A percentile compares a stretch with the other conserved stretches of the same genome.
Conservation (phyloP, 2,329 filamentous ascomycete species). For the Penicillium palitans region DNA sequence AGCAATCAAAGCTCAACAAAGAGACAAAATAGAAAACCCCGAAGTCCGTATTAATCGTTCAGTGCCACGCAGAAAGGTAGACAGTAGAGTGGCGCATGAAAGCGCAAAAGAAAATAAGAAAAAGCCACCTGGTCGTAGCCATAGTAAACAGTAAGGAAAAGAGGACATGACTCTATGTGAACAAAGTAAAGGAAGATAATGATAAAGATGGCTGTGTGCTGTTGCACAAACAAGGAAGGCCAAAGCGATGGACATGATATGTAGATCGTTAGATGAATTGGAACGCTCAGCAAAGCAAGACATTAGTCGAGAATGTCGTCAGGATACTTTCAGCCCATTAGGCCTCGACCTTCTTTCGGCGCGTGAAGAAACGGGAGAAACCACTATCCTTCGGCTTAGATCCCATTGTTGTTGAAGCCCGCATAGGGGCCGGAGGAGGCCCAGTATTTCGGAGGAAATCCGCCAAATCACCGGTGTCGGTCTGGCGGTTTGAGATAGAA, state of each 20-base stretch:
- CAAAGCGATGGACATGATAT: conserved; percentile 27
- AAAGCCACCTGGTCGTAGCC: conserved; percentile 21
- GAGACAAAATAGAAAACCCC: conserved; percentile 13
- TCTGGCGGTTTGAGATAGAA: conserved; percentile 30
- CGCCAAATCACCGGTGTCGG: conserved; percentile 66
- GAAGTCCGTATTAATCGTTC: conserved; percentile 21
- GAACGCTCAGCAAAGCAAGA: conserved; percentile 28
- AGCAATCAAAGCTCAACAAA: conserved; percentile 11
- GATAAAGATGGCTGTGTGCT: conserved; percentile 9
- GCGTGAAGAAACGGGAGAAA: conserved; percentile 39
- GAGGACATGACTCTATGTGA: conserved; percentile 18
- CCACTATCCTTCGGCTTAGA: conserved; percentile 30
- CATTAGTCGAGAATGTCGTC: conserved; percentile 13
- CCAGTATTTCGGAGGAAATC: conserved; percentile 70
- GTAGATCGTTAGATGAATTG: conserved; percentile 24
- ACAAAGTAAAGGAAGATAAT: conserved; percentile 2
- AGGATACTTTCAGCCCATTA: conserved; percentile 10
- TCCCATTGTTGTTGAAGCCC: conserved; percentile 15
- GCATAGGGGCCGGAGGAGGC: conserved; percentile 53
- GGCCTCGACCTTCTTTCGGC: conserved; percentile 33
- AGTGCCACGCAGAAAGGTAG: conserved; percentile 9
- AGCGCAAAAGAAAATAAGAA: conserved; percentile 10
- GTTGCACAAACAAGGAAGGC: conserved; percentile 15
- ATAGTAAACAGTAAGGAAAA: conserved; percentile 8
- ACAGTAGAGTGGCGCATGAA: conserved; percentile 11